Evolutionary conservation across 768 basidiomycete genomes (phyloP), one percentile per base, ranked within the genome.

Genomic region (Tricholoma bakamatsutake): DNA sequence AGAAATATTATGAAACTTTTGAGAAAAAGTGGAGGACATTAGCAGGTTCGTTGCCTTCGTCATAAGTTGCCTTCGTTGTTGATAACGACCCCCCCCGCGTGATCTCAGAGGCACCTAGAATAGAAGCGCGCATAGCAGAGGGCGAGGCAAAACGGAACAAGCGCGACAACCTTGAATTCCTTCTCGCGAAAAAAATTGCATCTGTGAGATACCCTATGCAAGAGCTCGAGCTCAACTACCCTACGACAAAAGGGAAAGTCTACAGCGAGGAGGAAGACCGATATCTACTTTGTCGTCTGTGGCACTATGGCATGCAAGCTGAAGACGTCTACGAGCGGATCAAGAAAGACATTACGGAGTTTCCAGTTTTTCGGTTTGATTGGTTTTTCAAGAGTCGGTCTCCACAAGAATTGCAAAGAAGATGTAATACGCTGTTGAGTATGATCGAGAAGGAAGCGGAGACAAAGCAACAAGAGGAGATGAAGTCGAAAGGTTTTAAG

Each of bases 341-440:
- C 73, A 97, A 96, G 81, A 84, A 87, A 69, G 96, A 98, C 70
- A 93, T 98, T 60, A 87, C 85, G 13, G 95, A 98, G 72, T 98
- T 94, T 71, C 95, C 96, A 1, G 89, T 95, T 12, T 99, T 98
- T 75, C 79, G 95, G 18, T 98, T 98, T 64, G 94, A 98, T 66
- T 98, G 94, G 96, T 98, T 97, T 76, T 88, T 94, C 79, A 95
- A 96, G 77, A 93, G 91, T 60, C 76, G 96, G 53, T 91, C 89
- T 10, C 85, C 92, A 2, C 86, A 91, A 64, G 96, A 98, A 71
- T 72, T 98, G 55, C 84, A 87, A 64, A 76, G 96, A 60, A 75
- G 96, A 53, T 97, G 93, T 64, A 87, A 87, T 62, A 97, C 96
- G 2, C 67, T 98, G 35, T 64, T 97, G 27, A 78, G 84, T 9